These are phyloP conservation scores for Cymodocea nodosa DNA, from an alignment of 116 monocot genomes.

Conservation along the genomic window DNA sequence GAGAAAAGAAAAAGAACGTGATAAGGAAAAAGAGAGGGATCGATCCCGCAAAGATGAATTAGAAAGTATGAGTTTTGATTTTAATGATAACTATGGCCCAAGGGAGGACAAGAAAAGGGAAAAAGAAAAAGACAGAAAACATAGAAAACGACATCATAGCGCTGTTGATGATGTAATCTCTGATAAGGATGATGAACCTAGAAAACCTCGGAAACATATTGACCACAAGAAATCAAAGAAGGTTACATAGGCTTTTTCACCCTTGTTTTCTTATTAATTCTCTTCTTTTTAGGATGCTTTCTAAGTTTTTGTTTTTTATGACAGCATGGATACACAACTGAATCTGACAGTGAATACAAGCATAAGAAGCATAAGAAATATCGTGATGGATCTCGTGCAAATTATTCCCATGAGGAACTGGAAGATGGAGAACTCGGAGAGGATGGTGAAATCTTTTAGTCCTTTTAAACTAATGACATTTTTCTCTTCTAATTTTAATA, in stretches of 20 bases:
- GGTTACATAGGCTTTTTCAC: slow-evolving; percentile 21
- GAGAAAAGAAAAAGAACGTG: slow-evolving; percentile 29
- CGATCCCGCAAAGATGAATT: slow-evolving; percentile 50
- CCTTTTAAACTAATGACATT: slow-evolving; percentile 6
- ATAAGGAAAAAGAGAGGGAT: slow-evolving; percentile 64
- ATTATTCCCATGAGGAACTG: slow-evolving; percentile 73
- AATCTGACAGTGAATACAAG: slow-evolving; percentile 75
- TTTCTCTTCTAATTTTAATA: background rate
- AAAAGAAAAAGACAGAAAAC: slow-evolving; percentile 86
- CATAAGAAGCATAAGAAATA: slow-evolving; percentile 91
- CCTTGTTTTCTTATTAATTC: background rate
- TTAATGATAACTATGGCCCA: slow-evolving; percentile 20
- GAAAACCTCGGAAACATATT: slow-evolving; percentile 71
- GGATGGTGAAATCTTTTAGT: slow-evolving; percentile 90
- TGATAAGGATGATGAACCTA: slow-evolving; percentile 83
- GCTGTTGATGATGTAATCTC: slow-evolving; percentile 59
- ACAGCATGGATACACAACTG: slow-evolving; percentile 66
- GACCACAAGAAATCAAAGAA: slow-evolving; percentile 84
- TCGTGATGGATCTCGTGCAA: slow-evolving; percentile 62
- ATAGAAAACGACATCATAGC: slow-evolving; percentile 74
- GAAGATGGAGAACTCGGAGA: slow-evolving; percentile 99
- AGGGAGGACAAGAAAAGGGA: slow-evolving; percentile 68
- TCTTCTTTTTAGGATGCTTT: background rate
- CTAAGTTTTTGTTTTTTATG: background rate
- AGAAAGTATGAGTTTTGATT: slow-evolving; percentile 47